A percentile compares a stretch with the other conserved stretches of the same genome.
Conservation (phyloP, 129 eudicot genomes). For the Logfia minima region DNA sequence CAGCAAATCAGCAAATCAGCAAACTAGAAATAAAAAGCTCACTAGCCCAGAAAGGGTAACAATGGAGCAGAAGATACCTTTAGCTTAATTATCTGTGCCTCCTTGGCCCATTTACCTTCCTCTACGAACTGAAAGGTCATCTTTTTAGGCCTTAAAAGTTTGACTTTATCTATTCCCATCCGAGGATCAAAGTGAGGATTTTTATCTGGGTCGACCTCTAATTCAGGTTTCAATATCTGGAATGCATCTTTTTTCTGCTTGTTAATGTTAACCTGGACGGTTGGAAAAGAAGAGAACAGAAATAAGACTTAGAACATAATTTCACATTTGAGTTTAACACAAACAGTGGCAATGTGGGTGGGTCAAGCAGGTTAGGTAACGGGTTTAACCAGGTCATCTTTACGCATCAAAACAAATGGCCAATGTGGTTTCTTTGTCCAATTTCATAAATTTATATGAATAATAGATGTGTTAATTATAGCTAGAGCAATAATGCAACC, state of each 20-base stretch:
- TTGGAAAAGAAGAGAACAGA: neutral
- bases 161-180: constrained; percentile 82
- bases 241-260: constrained; percentile 96
- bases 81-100: constrained; percentile 74
- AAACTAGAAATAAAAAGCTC: neutral
- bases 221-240: constrained; percentile 86
- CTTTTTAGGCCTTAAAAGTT: constrained; percentile 84
- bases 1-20: neutral
- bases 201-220: constrained; percentile 86
- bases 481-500: neutral
- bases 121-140: constrained; percentile 96
- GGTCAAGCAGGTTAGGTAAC: neutral
- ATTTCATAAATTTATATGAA: neutral
- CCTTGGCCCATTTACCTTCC: constrained; percentile 99
- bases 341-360: neutral
- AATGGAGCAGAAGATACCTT: constrained; percentile 49
- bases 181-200: constrained; percentile 90
- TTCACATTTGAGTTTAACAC: neutral
- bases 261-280: constrained; percentile 81
- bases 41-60: constrained; percentile 4
- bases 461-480: neutral
- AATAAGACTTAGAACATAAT: neutral
- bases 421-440: neutral
- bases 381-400: neutral
- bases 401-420: neutral